Conservation (phyloP, 495 filamentous ascomycete species). For the Astrothelium macrocarpum region DNA sequence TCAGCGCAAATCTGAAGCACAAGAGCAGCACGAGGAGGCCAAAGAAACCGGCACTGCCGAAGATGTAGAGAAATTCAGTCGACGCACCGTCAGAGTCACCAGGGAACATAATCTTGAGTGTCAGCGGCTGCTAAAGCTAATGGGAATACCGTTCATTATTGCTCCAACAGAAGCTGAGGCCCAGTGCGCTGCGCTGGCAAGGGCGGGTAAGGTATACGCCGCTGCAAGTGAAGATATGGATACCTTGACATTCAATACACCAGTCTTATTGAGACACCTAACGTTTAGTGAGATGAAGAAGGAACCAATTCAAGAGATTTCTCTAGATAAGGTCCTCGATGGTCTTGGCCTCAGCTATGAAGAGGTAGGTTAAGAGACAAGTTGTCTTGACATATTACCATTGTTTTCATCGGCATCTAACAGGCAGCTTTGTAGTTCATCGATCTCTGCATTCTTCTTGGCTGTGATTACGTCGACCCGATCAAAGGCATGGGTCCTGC, state of each 20-base stretch:
- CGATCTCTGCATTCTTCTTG: conserved; percentile 93
- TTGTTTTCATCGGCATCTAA: conserved; percentile 58
- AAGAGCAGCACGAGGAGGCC: conserved; percentile 80
- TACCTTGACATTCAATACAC: conserved; percentile 88
- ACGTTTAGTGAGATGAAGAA: conserved; percentile 96
- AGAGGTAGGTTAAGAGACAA: not conserved
- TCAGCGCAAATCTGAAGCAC: conserved; percentile 81
- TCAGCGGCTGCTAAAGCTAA: conserved; percentile 77
- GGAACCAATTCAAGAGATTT: conserved; percentile 94
- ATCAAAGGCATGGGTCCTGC: conserved; percentile 87
- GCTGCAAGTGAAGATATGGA: conserved; percentile 99
- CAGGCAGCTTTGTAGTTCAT: conserved; percentile 55
- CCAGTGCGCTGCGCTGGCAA: conserved; percentile 83
- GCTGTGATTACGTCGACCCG: conserved; percentile 95
- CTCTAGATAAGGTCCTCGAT: conserved; percentile 70
- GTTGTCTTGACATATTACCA: not conserved
- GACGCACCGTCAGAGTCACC: conserved; percentile 89
- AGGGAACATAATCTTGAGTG: conserved; percentile 92
- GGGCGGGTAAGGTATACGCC: conserved; percentile 90
- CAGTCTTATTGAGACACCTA: conserved; percentile 82
- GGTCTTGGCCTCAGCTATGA: conserved; percentile 41
- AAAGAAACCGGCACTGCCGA: conserved; percentile 96
- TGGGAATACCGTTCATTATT: conserved; percentile 92
- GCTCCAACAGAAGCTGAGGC: conserved; percentile 96
- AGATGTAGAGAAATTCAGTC: conserved; percentile 95